These are phyloP conservation scores for Aureobasidium pullulans DNA, from an alignment of 2,329 filamentous ascomycete species.

Conservation along the genomic window DNA sequence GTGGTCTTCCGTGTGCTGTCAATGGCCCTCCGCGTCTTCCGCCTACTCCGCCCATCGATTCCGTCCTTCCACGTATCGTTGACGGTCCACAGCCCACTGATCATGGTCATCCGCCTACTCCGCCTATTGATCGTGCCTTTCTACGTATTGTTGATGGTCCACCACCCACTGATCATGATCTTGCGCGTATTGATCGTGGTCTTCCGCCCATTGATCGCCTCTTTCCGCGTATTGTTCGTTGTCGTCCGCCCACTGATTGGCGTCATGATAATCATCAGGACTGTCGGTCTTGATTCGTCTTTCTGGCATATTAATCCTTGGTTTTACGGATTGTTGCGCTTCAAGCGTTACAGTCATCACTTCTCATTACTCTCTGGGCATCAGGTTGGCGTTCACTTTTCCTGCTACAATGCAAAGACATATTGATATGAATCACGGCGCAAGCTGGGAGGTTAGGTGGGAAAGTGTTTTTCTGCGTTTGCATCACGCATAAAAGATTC, in stretches of 20 bases:
- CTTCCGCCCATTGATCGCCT: background rate
- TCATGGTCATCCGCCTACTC: background rate
- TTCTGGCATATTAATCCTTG: constrained; percentile 7
- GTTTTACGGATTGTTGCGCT: background rate
- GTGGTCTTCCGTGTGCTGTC: background rate
- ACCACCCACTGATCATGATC: background rate
- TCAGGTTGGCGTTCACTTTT: constrained; percentile 8
- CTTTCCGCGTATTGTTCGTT: background rate
- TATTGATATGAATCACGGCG: constrained; percentile 10
- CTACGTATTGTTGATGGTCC: background rate
- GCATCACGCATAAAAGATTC: constrained; percentile 11
- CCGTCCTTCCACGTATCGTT: too few species aligned
- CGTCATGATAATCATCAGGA: background rate
- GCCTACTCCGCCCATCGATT: too few species aligned
- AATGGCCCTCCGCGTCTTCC: too few species aligned
- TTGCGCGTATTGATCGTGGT: background rate
- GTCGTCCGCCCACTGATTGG: background rate
- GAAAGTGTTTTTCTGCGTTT: constrained; percentile 6
- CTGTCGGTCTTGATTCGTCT: background rate
- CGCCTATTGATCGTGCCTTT: background rate
- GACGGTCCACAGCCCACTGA: background rate
- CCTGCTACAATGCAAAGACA: constrained; percentile 6
- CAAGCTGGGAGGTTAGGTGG: constrained; percentile 9
- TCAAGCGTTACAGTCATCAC: background rate
- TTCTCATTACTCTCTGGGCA: constrained; percentile 5